Evolutionary conservation across 176 grass and related monocot genomes (phyloP).

Genomic region (Otatea glauca): DNA sequence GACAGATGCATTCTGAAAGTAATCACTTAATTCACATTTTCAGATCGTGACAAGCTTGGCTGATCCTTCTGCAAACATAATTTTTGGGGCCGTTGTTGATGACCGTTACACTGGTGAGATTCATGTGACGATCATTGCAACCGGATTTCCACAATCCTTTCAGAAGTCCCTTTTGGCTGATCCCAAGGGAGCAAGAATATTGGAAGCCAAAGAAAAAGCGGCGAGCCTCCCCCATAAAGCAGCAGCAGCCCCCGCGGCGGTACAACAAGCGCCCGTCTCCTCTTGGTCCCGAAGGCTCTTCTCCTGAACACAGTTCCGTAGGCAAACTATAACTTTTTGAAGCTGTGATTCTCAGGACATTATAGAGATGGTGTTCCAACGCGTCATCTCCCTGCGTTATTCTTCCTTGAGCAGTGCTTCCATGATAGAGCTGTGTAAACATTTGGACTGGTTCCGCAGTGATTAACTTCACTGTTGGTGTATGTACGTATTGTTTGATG

Average conservation of each 20-base stretch:
- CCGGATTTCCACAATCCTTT: constrained; percentile 94
- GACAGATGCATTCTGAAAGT: neutral
- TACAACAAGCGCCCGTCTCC: constrained; percentile 39
- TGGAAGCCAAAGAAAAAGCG: constrained; percentile 64
- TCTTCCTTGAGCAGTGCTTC: neutral
- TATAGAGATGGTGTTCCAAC: neutral
- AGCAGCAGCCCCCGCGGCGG: neutral
- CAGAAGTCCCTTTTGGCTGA: constrained; percentile 80
- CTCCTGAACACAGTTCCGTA: constrained; percentile 42
- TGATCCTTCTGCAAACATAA: constrained; percentile 95
- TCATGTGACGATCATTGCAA: constrained; percentile 92
- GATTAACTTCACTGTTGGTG: constrained; percentile 23
- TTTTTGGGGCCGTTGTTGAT: constrained; percentile 93
- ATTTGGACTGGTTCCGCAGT: constrained; percentile 19
- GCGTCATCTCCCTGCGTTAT: neutral
- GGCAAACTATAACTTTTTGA: neutral
- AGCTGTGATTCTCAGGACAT: neutral
- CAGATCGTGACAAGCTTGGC: constrained; percentile 96
- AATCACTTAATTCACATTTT: neutral
- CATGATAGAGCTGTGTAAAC: constrained; percentile 9
- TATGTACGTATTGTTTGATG: constrained; percentile 37
- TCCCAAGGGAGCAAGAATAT: constrained; percentile 61
- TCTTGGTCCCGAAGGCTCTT: constrained; percentile 74
- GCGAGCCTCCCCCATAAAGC: constrained; percentile 37
- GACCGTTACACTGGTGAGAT: constrained; percentile 87